A percentile compares a stretch with the other conserved stretches of the same genome.
phyloP scores from a whole-genome alignment of 257 asterid species.

The Capsicum baccatum region DNA sequence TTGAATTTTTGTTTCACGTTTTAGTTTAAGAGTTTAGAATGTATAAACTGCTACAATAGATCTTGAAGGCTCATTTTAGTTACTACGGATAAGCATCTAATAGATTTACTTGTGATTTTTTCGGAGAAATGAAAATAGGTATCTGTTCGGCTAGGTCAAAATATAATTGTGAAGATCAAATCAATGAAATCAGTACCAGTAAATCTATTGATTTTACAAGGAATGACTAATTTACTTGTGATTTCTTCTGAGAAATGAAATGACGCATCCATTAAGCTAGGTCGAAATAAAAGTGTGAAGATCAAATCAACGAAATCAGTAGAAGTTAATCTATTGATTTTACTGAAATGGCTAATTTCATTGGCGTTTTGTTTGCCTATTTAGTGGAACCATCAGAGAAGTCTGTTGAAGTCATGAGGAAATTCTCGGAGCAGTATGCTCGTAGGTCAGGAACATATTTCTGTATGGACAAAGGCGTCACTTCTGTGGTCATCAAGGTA shows the following conservation, averaged over 20 bases:
- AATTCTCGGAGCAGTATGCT: conserved; percentile 96
- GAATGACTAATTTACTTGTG: not conserved
- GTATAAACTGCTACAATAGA: not conserved
- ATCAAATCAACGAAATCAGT: not conserved
- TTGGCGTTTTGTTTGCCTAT: conserved; percentile 22
- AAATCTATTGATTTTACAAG: not conserved
- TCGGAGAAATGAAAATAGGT: not conserved
- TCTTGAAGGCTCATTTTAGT: not conserved
- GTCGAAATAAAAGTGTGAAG: not conserved
- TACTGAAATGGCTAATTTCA: not conserved
- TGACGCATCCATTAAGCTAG: not conserved
- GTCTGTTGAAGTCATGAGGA: conserved; percentile 95
- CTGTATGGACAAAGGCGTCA: conserved; percentile 91
- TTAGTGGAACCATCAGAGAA: conserved; percentile 90
- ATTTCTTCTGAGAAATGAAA: not conserved
- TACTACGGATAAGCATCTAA: not conserved
- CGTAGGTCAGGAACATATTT: conserved; percentile 85
- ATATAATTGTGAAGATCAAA: not conserved
- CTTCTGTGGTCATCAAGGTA: conserved; percentile 91
- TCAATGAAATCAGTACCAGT: not conserved
- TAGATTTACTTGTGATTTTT: conserved; percentile 1
- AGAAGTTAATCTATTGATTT: not conserved
- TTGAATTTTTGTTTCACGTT: not conserved
- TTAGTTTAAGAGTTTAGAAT: not conserved
- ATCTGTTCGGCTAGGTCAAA: not conserved